Conservation (phyloP, 768 basidiomycete species). For the Suillus subluteus region DNA sequence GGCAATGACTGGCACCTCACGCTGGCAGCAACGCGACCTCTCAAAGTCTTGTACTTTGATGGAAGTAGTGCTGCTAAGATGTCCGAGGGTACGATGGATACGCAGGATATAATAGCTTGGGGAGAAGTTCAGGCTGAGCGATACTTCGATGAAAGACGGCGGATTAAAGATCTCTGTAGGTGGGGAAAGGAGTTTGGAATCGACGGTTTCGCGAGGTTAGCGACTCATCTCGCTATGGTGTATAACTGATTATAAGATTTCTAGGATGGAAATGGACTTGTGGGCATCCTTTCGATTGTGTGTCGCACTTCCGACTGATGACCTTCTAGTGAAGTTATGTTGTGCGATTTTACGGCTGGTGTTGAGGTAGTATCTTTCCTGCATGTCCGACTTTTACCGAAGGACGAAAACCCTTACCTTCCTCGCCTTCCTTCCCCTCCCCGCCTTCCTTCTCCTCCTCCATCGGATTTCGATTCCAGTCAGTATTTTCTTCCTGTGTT, state of each 20-base stretch:
- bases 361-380: conserved; percentile 44
- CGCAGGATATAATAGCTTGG: conserved; percentile 40
- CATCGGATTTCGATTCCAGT: background rate
- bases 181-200: conserved; percentile 37
- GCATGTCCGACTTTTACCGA: conserved; percentile 25
- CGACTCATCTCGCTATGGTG: background rate
- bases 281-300: conserved; percentile 26
- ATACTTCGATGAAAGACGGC: conserved; percentile 23
- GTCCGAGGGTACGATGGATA: conserved; percentile 35
- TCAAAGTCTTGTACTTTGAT: conserved; percentile 38
- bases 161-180: conserved; percentile 34
- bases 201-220: conserved; percentile 38
- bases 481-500: background rate
- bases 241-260: background rate
- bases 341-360: conserved; percentile 49
- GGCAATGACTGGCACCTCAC: conserved; percentile 35
- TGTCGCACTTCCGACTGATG: background rate
- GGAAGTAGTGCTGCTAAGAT: conserved; percentile 36
- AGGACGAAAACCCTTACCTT: background rate
- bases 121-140: conserved; percentile 25
- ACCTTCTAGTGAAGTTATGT: conserved; percentile 46
- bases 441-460: background rate
- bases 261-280: conserved; percentile 55
- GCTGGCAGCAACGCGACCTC: conserved; percentile 27
- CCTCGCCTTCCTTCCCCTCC: background rate